Conservation (phyloP, 495 filamentous ascomycete genomes). For the Cairneyella variabilis region DNA sequence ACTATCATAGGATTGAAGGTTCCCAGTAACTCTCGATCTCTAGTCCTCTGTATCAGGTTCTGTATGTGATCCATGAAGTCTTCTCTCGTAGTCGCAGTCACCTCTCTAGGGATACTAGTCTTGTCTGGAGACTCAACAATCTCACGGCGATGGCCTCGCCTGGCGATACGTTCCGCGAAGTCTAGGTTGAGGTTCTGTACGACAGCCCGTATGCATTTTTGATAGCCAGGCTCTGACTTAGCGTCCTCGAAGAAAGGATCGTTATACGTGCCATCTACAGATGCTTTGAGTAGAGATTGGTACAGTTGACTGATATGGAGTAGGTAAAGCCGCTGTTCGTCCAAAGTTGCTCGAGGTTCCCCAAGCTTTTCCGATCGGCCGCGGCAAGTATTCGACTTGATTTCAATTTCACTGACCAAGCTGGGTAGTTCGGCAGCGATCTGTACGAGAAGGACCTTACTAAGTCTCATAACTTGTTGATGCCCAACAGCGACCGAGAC, state of each 20-base stretch:
- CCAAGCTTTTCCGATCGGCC: conserved; percentile 44
- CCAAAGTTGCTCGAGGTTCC: conserved; percentile 36
- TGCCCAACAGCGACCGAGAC: conserved; percentile 32
- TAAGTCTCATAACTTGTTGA: conserved; percentile 52
- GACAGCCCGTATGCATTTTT: conserved; percentile 55
- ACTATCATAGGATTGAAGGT: conserved; percentile 49
- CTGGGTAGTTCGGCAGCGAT: conserved; percentile 54
- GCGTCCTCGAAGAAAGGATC: conserved; percentile 51
- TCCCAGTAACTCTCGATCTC: conserved; percentile 46
- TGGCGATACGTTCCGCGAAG: conserved; percentile 49
- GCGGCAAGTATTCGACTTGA: conserved; percentile 26
- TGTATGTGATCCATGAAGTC: conserved; percentile 37
- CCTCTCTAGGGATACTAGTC: conserved; percentile 12
- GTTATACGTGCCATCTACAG: conserved; percentile 53
- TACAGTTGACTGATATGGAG: conserved; percentile 49
- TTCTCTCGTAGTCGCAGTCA: conserved; percentile 29
- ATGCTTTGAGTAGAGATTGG: conserved; percentile 42
- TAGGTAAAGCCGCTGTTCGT: conserved; percentile 52
- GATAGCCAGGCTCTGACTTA: conserved; percentile 31
- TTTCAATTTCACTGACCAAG: conserved; percentile 54
- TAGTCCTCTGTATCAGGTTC: conserved; percentile 35
- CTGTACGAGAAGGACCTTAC: conserved; percentile 51
- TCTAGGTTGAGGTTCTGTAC: conserved; percentile 53
- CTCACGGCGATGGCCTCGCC: conserved; percentile 40
- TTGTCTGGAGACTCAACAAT: conserved; percentile 25